These are phyloP conservation scores for Sutorius australiensis DNA, from an alignment of 768 basidiomycete species.

Conservation along the genomic window DNA sequence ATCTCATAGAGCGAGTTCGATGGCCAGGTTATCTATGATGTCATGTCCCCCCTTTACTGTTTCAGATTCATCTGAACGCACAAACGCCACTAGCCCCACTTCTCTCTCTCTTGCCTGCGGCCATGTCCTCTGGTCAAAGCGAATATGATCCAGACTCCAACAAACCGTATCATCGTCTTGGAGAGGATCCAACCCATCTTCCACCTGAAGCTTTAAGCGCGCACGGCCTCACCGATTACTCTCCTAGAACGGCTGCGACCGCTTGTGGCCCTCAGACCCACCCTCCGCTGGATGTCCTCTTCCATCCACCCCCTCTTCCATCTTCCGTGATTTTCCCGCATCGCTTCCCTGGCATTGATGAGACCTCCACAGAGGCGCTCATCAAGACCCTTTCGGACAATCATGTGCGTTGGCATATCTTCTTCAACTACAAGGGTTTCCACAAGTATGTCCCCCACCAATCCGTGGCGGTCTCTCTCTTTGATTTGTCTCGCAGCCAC, in stretches of 20 bases:
- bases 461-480: conserved; percentile 5
- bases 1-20: too few relatives aligned
- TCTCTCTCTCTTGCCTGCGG: neutral
- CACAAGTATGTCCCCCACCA: conserved; percentile 26
- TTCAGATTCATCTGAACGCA: neutral
- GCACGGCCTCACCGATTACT: conserved; percentile 22
- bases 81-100: neutral
- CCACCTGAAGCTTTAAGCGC: conserved; percentile 12
- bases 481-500: conserved; percentile 40
- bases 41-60: neutral
- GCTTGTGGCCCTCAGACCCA: neutral
- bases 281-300: conserved; percentile 18
- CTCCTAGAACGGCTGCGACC: conserved; percentile 17
- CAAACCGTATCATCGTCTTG: conserved; percentile 17
- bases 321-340: conserved; percentile 33
- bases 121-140: conserved; percentile 10
- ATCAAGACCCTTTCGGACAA: conserved; percentile 45
- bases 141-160: conserved; percentile 9
- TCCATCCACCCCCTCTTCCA: conserved; percentile 24
- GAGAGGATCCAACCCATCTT: conserved; percentile 20
- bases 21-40: neutral
- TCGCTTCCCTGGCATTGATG: conserved; percentile 33
- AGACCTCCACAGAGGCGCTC: conserved; percentile 38
- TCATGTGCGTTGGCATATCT: conserved; percentile 51
- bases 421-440: conserved; percentile 42